A percentile compares a stretch with the other conserved stretches of the same genome.
Evolutionary conservation across 2,329 filamentous ascomycete species (phyloP).

Genomic region (Pseudopyricularia javanii): DNA sequence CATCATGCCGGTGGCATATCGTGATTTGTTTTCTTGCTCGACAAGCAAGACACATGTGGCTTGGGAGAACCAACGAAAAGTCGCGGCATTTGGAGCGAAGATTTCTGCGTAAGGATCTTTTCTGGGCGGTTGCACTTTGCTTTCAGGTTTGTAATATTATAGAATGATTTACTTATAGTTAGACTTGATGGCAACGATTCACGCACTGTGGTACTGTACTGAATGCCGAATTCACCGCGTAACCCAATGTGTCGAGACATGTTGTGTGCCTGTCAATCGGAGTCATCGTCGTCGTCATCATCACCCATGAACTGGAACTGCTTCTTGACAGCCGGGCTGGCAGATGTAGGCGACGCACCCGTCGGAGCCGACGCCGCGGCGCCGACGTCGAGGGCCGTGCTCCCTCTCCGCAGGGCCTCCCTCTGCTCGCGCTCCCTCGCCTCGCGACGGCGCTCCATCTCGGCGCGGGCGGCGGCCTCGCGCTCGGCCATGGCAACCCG

Average conservation of each 20-base stretch:
- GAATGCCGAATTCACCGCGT: too few species aligned
- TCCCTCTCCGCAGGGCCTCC: constrained; percentile 19
- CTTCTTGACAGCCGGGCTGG: constrained; percentile 19
- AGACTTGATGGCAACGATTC: too few species aligned
- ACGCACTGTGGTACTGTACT: too few species aligned
- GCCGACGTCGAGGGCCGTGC: constrained; percentile 5
- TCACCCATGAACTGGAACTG: constrained; percentile 43
- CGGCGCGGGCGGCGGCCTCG: constrained; percentile 35
- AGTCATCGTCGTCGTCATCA: constrained; percentile 34
- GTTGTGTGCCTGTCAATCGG: too few species aligned
- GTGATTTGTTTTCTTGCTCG: background rate
- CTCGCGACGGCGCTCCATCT: constrained; percentile 28
- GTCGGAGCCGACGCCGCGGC: constrained; percentile 1
- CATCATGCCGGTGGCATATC: constrained; percentile 6
- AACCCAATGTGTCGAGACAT: too few species aligned
- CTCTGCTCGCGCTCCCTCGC: constrained; percentile 30
- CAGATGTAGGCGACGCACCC: constrained; percentile 6
- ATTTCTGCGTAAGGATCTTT: too few species aligned
- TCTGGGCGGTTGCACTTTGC: too few species aligned
- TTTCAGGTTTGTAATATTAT: background rate
- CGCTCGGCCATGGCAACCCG: constrained; percentile 23
- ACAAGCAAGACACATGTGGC: background rate
- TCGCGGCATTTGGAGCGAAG: background rate
- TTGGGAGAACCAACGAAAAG: background rate
- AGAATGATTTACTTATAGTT: background rate